Evolutionary conservation across 139 green algal genomes (phyloP).

Genomic region (Chlorella vulgaris): DNA sequence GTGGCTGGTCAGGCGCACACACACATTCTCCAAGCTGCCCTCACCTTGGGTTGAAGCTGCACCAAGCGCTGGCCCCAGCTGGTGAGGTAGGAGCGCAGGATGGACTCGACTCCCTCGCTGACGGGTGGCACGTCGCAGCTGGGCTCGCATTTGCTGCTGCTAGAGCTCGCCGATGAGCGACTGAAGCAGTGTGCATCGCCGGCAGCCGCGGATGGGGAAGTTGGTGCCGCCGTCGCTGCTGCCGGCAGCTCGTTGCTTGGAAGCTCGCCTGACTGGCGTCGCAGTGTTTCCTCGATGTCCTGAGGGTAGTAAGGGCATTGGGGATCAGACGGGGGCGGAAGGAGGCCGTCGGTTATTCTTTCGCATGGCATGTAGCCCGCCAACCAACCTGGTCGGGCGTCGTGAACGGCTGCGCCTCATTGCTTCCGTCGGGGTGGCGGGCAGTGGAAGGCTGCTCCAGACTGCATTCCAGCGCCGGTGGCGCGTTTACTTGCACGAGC

Average conservation of each 20-base stretch:
- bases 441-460: background rate
- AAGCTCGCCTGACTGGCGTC: no score
- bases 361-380: no score
- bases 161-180: background rate
- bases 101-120: background rate
- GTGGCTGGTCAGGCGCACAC: no score
- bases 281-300: no score
- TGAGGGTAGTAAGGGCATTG: no score
- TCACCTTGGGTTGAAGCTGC: slow-evolving; percentile 49
- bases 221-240: background rate
- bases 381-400: no score
- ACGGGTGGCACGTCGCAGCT: background rate
- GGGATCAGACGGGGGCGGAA: no score
- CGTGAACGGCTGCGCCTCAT: background rate
- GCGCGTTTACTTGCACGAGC: background rate
- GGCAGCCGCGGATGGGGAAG: no score
- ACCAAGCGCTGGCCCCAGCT: slow-evolving; percentile 30
- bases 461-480: background rate
- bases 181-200: background rate
- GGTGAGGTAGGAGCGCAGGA: slow-evolving; percentile 14
- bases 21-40: no score
- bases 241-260: background rate
- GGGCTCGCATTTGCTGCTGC: slow-evolving; percentile 6
- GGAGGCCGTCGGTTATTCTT: no score
- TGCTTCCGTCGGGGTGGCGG: background rate